Base-by-base conservation (phyloP, 1,284 basidiomycete species). In the Mycosarcoma maydis region DNA sequence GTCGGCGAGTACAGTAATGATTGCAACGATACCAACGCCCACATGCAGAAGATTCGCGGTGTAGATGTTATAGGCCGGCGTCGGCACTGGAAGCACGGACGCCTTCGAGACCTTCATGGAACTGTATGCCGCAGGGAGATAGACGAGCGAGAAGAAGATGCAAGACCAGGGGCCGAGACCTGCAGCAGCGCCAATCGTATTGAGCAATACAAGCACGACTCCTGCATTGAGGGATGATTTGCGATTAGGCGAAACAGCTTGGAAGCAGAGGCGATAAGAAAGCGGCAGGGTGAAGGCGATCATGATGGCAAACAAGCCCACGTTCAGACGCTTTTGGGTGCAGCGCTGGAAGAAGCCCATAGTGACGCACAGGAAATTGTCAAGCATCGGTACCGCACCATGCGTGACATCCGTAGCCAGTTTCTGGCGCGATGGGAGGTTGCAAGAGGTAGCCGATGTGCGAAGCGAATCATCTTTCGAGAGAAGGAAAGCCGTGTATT, bases 171-270 rank as follows among this genome's bases (percentile, higher is more conserved):
- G 64, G 1, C 69, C 69, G 29, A 72, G 17, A 16, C 69, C 69
- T 2, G 49, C 16, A 7, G 55, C 56, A 17, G 54, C 58, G n/a
- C 69, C 64, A 17, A 72, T n/a, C 14, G 32, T 38, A 48, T 55
- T 61, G 49, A 72, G 55, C 13, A 59, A 29, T 8, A 72, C 52
- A 8, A 72, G 48, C 23, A 56, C 17, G 41, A 67, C 1, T 4
- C 57, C 69, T n/a, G 55, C 45, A 33, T 64, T 59, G 43, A 72
- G 32, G 3, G 32, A 8, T 1, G 69, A 59, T 30, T 67, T 72
- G 51, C 69, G 58, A 29, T 72, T 72, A 0, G 69, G 69, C 36
- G 69, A 72, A 22, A 67, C 69, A 1, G 69, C 62, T 30, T 67
- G 62, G 56, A 67, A 72, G 22, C 48, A 62, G 46, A 72, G 69